Evolutionary conservation across 108 stramenopile genomes (phyloP).

Genomic region (Pseudonitzschia multiseries): DNA sequence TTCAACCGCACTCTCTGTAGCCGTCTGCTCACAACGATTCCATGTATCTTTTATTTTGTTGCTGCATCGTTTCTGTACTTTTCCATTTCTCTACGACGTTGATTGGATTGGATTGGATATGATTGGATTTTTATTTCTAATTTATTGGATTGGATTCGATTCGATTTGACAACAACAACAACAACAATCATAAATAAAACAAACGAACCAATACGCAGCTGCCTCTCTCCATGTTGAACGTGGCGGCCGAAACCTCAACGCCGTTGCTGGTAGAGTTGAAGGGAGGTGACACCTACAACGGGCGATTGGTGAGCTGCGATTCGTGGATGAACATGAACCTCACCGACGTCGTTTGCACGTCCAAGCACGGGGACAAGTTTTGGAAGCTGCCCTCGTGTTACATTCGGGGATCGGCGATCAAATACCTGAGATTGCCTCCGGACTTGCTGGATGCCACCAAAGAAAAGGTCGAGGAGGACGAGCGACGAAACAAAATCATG

Average conservation of each 20-base stretch:
- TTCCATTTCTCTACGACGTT: too few species aligned
- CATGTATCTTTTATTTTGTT: not conserved
- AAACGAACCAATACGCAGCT: conserved; percentile 55
- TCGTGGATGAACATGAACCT: conserved; percentile 99
- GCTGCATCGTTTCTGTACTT: not conserved
- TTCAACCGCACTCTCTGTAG: too few species aligned
- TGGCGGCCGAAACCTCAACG: conserved; percentile 76
- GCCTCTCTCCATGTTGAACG: conserved; percentile 90
- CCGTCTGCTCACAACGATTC: not conserved
- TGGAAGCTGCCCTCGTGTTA: conserved; percentile 96
- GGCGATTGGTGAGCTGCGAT: conserved; percentile 94
- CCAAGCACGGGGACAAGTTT: conserved; percentile 90
- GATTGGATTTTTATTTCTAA: too few species aligned
- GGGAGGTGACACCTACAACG: conserved; percentile 98
- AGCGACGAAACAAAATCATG: conserved; percentile 38
- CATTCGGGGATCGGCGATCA: conserved; percentile 94
- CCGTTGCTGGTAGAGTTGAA: conserved; percentile 98
- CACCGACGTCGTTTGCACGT: conserved; percentile 94
- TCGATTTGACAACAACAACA: too few species aligned
- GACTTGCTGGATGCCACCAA: conserved; percentile 88
- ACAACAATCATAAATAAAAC: too few species aligned
- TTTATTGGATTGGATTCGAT: not conserved
- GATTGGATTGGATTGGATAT: not conserved
- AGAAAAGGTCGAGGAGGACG: conserved; percentile 68
- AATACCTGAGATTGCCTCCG: conserved; percentile 94